Evolutionary conservation across 192 early-diverging fungal species (phyloP).

Genomic region (Geranomyces variabilis): DNA sequence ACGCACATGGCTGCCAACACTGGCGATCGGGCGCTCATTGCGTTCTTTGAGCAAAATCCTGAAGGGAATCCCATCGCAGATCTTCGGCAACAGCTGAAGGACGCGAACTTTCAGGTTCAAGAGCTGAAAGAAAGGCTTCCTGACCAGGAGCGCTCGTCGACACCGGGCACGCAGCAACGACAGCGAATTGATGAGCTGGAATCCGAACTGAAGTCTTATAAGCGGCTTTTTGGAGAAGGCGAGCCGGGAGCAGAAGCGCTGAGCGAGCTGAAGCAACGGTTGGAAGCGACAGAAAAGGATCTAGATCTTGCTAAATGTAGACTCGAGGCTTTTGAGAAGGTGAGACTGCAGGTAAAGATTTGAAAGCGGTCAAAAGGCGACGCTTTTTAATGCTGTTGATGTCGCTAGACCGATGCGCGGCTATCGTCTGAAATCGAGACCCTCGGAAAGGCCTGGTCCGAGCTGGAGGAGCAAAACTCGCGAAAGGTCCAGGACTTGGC

Average conservation of each 20-base stretch:
- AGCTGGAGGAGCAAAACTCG: slow-evolving; percentile 83
- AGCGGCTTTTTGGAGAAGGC: slow-evolving; percentile 52
- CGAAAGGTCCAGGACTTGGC: slow-evolving; percentile 76
- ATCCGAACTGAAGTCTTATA: slow-evolving; percentile 56
- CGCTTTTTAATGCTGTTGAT: no score
- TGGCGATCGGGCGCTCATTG: slow-evolving; percentile 40
- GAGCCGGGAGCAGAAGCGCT: not conserved
- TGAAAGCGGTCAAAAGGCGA: no score
- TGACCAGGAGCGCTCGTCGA: not conserved
- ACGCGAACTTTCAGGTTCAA: not conserved
- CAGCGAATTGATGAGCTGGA: slow-evolving; percentile 54
- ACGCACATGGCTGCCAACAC: slow-evolving; percentile 39
- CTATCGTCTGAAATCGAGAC: slow-evolving; percentile 69
- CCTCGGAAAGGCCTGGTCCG: slow-evolving; percentile 68
- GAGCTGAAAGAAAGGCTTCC: slow-evolving; percentile 7
- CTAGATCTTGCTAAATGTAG: not conserved
- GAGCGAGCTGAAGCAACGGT: not conserved
- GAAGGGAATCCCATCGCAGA: slow-evolving; percentile 41
- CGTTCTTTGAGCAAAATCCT: slow-evolving; percentile 46
- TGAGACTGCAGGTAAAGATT: not conserved
- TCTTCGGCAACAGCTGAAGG: slow-evolving; percentile 35
- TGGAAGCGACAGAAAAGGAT: slow-evolving; percentile 3
- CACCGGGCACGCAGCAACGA: not conserved
- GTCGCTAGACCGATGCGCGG: slow-evolving; percentile 55
- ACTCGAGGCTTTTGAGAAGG: slow-evolving; percentile 16